Base-by-base conservation (phyloP, 345 rosid species). In the Erodium maritimum region DNA sequence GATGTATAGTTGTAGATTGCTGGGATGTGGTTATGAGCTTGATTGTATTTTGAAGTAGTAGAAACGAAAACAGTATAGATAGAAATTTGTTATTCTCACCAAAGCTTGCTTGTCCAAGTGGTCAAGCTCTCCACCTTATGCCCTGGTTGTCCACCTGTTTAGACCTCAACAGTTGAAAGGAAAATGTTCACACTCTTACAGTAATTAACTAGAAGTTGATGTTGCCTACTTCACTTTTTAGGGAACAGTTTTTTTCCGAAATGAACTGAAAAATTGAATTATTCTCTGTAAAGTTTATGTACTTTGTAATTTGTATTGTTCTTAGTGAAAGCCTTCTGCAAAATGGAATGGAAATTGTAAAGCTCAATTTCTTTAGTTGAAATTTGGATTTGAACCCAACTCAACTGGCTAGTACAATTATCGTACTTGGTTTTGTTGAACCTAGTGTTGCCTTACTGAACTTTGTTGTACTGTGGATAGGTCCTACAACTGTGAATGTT, bases 401-500 rank as follows among this genome's bases (percentile, higher is more conserved):
- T 29, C 8, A 29, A 42, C 48, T 42, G 12, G 14, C 48, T 42
- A 11, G 48, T 42, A 3, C 3, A 29, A 29, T 29, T 3, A 3
- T 29, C 8, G 8, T 29, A 29, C 34, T 29, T 3, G 3, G 34
- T 29, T 29, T 29, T 29, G 34, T 29, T 29, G 14, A 10, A 42
- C 17, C 3, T 42, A 42, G 0, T 9, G 48, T 10, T 42, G 16
- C 3, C 48, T 10, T 14, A 42, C 48, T 12, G 1, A 45, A 34
- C 14, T 54, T 23, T 2, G 16, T 53, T 80, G 45, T 51, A 3
- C 54, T 65, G 50, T 58, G 54, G 50, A 59, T 69, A 93, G 99
- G 99, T 66, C 85, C 99, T 17, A 89, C 99, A 5, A 82, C 86
- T 17, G 99, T 93, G 66, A 93, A 72, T 61, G 94, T 80, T 75